Evolutionary conservation across 78 protist genomes (phyloP).

Genomic region (Cavenderia fasciculata): DNA sequence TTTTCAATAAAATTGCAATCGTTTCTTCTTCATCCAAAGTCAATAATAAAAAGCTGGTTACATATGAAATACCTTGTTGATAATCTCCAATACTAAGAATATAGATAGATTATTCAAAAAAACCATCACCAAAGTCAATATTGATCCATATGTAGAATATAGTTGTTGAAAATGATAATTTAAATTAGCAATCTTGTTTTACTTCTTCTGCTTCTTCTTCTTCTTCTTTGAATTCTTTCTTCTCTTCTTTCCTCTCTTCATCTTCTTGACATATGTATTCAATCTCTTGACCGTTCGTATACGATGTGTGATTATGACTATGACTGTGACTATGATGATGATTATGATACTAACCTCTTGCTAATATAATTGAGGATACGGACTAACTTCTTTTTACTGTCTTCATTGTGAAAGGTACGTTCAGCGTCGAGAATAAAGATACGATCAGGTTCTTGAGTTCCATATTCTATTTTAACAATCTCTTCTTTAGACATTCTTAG

Average conservation of each 20-base stretch:
- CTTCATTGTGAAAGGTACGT: slow-evolving; percentile 25
- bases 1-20: slow-evolving; percentile 24
- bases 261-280: too few species aligned
- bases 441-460: slow-evolving; percentile 22
- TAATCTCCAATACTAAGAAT: slow-evolving; percentile 55
- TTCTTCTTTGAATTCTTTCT: not conserved
- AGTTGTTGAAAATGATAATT: not conserved
- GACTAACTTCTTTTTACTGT: slow-evolving; percentile 8
- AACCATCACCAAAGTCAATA: too few species aligned
- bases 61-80: slow-evolving; percentile 72
- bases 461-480: slow-evolving; percentile 4
- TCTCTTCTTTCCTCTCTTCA: too few species aligned
- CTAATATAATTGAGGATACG: slow-evolving; percentile 15
- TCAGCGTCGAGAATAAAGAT: slow-evolving; percentile 49
- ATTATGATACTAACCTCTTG: slow-evolving; percentile 30
- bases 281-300: too few species aligned
- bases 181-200: not conserved
- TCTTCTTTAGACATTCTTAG: slow-evolving; percentile 13
- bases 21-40: slow-evolving; percentile 23
- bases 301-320: too few species aligned
- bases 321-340: too few species aligned
- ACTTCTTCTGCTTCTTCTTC: not conserved
- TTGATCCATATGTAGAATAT: not conserved
- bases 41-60: slow-evolving; percentile 37
- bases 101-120: too few species aligned